A percentile compares a stretch with the other conserved stretches of the same genome.
phyloP scores from a whole-genome alignment of 2,329 filamentous ascomycete genomes.

The Trichoderma guizhouense region DNA sequence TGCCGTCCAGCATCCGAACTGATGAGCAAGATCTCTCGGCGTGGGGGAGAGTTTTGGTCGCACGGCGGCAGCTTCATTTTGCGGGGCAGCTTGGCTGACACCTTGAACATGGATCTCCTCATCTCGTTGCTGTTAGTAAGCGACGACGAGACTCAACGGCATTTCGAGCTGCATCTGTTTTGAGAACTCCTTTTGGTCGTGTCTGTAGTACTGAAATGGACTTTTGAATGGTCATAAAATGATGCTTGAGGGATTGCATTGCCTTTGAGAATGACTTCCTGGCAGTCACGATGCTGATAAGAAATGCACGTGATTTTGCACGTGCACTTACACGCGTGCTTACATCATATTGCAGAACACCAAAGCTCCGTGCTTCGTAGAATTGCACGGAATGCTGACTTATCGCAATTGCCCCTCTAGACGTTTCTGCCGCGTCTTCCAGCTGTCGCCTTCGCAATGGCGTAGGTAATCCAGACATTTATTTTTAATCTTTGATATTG shows the following conservation, averaged over 20 bases:
- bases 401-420: conserved; percentile 18
- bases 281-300: neutral
- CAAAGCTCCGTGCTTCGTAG: neutral
- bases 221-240: no score
- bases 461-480: neutral
- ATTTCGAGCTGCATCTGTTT: no score
- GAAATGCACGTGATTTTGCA: neutral
- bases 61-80: neutral
- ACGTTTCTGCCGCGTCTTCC: conserved; percentile 16
- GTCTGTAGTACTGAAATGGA: neutral
- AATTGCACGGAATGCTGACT: conserved; percentile 20
- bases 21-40: conserved; percentile 12
- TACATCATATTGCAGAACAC: neutral
- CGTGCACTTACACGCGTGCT: neutral
- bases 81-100: neutral
- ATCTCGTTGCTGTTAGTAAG: neutral
- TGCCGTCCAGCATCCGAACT: conserved; percentile 1
- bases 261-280: no score
- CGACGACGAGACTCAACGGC: neutral
- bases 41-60: conserved; percentile 3
- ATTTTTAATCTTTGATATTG: neutral
- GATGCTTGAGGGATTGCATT: neutral
- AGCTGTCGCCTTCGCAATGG: neutral
- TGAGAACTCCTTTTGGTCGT: neutral
- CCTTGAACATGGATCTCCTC: neutral